phyloP scores from a whole-genome alignment of 2,329 filamentous ascomycete species.

The Diplodia sapinea region DNA sequence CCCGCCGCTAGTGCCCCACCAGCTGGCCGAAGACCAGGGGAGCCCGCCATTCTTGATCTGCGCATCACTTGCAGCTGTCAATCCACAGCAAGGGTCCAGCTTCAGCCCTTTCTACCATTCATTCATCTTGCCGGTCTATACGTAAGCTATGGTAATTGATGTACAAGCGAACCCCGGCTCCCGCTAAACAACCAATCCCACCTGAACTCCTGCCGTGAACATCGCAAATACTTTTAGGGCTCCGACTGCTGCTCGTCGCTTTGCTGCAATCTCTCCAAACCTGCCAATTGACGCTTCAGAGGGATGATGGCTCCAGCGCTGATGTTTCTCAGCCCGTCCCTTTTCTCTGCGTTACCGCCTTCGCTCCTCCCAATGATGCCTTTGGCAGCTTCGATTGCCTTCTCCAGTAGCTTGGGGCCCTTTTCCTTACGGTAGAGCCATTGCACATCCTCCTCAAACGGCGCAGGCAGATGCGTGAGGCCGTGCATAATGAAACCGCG shows the following conservation, averaged over 20 bases:
- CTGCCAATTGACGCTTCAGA: slow-evolving; percentile 49
- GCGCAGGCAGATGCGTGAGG: slow-evolving; percentile 50
- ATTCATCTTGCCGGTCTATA: not conserved
- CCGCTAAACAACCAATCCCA: not conserved
- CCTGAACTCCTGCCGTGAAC: slow-evolving; percentile 18
- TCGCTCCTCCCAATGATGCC: slow-evolving; percentile 50
- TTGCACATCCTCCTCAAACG: slow-evolving; percentile 58
- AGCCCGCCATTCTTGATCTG: slow-evolving; percentile 11
- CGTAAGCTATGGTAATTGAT: not conserved
- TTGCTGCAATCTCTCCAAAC: slow-evolving; percentile 42
- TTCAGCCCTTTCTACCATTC: not conserved
- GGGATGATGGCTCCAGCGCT: slow-evolving; percentile 56
- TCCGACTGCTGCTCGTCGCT: not conserved
- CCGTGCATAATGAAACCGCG: slow-evolving; percentile 59
- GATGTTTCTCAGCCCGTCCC: slow-evolving; percentile 55
- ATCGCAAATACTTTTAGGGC: slow-evolving; percentile 5
- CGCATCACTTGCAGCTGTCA: slow-evolving; percentile 13
- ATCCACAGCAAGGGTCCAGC: slow-evolving; percentile 18
- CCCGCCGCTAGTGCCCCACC: slow-evolving; percentile 16
- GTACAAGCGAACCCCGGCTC: slow-evolving; percentile 6
- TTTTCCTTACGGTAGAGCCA: slow-evolving; percentile 56
- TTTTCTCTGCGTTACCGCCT: slow-evolving; percentile 38
- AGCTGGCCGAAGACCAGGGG: slow-evolving; percentile 8
- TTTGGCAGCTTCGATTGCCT: slow-evolving; percentile 52
- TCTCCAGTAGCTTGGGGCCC: slow-evolving; percentile 51